Conservation (phyloP, 78 protist genomes). For the Paratrimastix pyriformis region DNA sequence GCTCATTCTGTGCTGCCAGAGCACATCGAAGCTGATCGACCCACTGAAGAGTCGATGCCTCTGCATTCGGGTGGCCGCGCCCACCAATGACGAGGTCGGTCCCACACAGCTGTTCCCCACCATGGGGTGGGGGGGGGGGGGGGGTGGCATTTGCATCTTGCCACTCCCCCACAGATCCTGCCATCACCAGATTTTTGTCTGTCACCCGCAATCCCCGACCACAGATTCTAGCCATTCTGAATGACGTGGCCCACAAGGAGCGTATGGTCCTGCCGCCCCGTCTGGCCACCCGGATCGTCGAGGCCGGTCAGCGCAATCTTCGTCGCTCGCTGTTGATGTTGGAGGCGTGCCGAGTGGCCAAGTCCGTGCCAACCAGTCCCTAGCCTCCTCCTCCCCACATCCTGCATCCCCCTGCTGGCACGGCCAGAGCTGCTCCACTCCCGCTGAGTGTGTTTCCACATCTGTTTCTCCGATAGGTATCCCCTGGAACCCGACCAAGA, state of each 20-base stretch:
- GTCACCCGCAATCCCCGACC: neutral
- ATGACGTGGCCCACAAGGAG: slow-evolving; percentile 33
- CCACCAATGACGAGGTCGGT: slow-evolving; percentile 47
- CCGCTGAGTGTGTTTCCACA: too few relatives aligned
- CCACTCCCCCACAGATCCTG: too few relatives aligned
- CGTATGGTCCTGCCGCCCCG: slow-evolving; percentile 7
- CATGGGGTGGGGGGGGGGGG: too few relatives aligned
- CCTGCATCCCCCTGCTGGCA: too few relatives aligned
- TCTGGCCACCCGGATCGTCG: slow-evolving; percentile 33
- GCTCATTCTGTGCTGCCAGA: slow-evolving; percentile 57
- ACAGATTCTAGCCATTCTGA: slow-evolving; percentile 25
- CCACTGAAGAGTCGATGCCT: slow-evolving; percentile 90
- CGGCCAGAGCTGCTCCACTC: too few relatives aligned
- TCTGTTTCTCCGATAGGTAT: too few relatives aligned
- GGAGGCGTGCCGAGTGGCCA: slow-evolving; percentile 48
- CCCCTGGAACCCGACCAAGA: too few relatives aligned
- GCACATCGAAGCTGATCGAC: slow-evolving; percentile 60
- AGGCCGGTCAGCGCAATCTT: slow-evolving; percentile 57
- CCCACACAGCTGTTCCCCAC: too few relatives aligned
- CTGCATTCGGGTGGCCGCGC: slow-evolving; percentile 77
- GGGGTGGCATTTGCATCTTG: too few relatives aligned
- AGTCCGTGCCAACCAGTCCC: slow-evolving; percentile 12
- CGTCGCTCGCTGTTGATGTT: slow-evolving; percentile 74
- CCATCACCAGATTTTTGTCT: too few relatives aligned
- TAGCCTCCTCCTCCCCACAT: too few relatives aligned